These are phyloP conservation scores for Saccharomycopsis oosterbeekiorum DNA, from an alignment of 805 yeast genomes.

Conservation along the genomic window DNA sequence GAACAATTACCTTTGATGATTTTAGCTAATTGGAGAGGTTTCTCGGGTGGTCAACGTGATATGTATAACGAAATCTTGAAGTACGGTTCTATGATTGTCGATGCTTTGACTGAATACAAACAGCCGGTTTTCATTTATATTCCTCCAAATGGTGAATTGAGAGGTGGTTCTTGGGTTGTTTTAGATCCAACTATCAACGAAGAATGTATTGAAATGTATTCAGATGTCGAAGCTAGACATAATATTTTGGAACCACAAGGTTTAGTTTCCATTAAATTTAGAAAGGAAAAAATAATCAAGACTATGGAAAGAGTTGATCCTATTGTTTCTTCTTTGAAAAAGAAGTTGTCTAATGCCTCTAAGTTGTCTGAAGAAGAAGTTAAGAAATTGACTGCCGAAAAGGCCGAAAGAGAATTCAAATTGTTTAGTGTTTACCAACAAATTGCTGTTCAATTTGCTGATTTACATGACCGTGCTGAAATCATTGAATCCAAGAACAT, in stretches of 20 bases:
- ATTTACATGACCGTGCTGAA: slow-evolving; percentile 93
- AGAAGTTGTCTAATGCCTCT: slow-evolving; percentile 41
- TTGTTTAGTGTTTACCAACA: slow-evolving; percentile 86
- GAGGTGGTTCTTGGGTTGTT: slow-evolving; percentile 99
- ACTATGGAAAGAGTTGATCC: slow-evolving; percentile 88
- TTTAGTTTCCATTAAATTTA: slow-evolving; percentile 96
- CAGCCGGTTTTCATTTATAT: slow-evolving; percentile 96
- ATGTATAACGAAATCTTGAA: slow-evolving; percentile 98
- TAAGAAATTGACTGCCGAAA: slow-evolving; percentile 50
- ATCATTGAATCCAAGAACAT: slow-evolving; percentile 96
- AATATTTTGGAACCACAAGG: slow-evolving; percentile 99
- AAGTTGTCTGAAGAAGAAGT: slow-evolving; percentile 54
- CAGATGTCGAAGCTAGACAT: slow-evolving; percentile 89
- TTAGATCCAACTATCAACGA: slow-evolving; percentile 96
- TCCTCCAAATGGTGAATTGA: slow-evolving; percentile 96
- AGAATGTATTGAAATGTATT: slow-evolving; percentile 99
- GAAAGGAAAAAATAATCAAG: slow-evolving; percentile 82
- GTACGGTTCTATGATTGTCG: slow-evolving; percentile 95
- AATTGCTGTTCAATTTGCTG: slow-evolving; percentile 93
- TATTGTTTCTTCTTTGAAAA: slow-evolving; percentile 58
- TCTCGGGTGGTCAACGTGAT: slow-evolving; percentile 99
- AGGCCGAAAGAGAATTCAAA: slow-evolving; percentile 68
- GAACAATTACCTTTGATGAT: slow-evolving; percentile 97
- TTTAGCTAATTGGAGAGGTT: slow-evolving; percentile 99
- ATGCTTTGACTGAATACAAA: slow-evolving; percentile 88